Evolutionary conservation across 257 asterid species (phyloP), one percentile per base, ranked within the genome.

Genomic region (Fraxinus quadrangulata): DNA sequence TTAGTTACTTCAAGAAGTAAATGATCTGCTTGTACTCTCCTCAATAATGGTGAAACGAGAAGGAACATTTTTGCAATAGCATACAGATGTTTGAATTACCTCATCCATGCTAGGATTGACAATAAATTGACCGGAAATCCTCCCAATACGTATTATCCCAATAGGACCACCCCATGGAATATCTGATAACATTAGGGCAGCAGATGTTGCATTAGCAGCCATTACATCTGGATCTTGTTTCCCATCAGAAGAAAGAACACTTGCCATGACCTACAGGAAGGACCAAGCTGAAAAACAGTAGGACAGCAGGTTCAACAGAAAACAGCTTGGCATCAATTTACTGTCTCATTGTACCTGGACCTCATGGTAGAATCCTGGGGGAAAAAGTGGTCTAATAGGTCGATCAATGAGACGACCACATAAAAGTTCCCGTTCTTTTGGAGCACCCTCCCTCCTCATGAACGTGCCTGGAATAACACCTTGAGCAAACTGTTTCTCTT

Each of bases 121-220:
- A 75, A 93, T 76, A 82, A 92, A 80, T 81, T 89, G 94, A 73
- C 97, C 98, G 79, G 82, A 77, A 79, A 95, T 87, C 83, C 98
- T 91, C 82, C 98, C 99, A 39, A 95, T 78, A 28, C 99, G 96
- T 82, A 95, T 88, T 40, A 95, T 91, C 77, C 99, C 99, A 72
- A 95, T 89, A n/a, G 97, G 99, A 73, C 99, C 99, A 75, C 88
- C 94, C 99, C 99, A 95, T 76, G 98, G 99, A 73, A 95, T 88
- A 87, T 95, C 99, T 16, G 98, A 92, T 83, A 95, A 75, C 98
- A 93, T 92, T 74, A 95, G 90, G 81, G 99, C 98, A 81, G 98
- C 97, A 70, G 98, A 95, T 71, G 99, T 83, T 24, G 98, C 98
- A 80, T 95, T 95, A 80, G 96, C 99, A 54, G 99, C 97, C 97